Percentiles rank a stretch among this genome's conserved stretches.
These are phyloP conservation scores for Cercospora berteroae DNA, from an alignment of 2,329 filamentous ascomycete genomes.

Conservation along the genomic window DNA sequence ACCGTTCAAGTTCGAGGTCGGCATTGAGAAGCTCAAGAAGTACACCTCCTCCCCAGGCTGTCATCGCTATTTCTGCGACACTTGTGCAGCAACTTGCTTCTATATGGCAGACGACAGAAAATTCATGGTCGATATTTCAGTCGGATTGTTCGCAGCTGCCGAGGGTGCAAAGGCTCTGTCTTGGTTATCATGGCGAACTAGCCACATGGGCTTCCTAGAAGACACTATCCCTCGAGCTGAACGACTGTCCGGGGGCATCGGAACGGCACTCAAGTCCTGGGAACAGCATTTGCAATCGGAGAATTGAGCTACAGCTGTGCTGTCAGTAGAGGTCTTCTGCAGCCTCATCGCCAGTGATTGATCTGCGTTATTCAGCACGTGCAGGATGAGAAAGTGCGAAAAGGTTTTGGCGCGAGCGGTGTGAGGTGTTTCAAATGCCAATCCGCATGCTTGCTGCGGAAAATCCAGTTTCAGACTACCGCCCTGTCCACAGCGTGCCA, in stretches of 20 bases:
- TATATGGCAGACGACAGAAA: conserved; percentile 57
- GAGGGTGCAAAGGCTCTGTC: conserved; percentile 56
- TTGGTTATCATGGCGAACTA: conserved; percentile 63
- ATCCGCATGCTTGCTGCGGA: not conserved
- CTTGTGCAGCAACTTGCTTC: conserved; percentile 64
- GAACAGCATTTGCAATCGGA: conserved; percentile 12
- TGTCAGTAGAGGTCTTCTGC: not conserved
- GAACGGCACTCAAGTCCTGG: conserved; percentile 28
- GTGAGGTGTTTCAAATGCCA: not conserved
- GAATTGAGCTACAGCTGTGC: not conserved
- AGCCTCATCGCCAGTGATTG: not conserved
- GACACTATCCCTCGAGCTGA: conserved; percentile 42
- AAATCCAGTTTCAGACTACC: not conserved
- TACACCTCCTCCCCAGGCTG: conserved; percentile 57
- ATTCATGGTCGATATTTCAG: conserved; percentile 62
- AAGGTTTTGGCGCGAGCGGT: not conserved
- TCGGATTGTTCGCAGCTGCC: conserved; percentile 51
- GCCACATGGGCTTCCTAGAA: conserved; percentile 59
- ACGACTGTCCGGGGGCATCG: conserved; percentile 24
- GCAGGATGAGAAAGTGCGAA: not conserved
- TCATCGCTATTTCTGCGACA: conserved; percentile 60
- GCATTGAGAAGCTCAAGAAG: conserved; percentile 46
- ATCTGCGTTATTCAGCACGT: not conserved
- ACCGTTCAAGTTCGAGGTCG: conserved; percentile 33
- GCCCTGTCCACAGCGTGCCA: not conserved